Evolutionary conservation across 495 filamentous ascomycete species (phyloP), one percentile per base, ranked within the genome.

Genomic region (Sporormia fimetaria): DNA sequence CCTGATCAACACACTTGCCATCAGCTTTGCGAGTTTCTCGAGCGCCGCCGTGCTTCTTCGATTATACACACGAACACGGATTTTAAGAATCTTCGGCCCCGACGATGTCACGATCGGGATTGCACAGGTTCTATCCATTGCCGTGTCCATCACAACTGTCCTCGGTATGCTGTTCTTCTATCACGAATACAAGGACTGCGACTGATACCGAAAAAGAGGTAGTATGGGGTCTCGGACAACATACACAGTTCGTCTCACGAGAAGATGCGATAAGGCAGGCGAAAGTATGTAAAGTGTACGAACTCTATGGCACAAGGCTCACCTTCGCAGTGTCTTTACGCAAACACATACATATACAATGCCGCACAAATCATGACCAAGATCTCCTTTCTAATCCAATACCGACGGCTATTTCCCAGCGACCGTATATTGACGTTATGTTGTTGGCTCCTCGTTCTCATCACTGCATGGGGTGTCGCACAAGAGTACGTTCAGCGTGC

Each of bases 401-500:
- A 49, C 21, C 36, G 38, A 6, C 37, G 38, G 4, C 16, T 49
- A 12, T 49, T 49, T 21, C 45, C 45, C 1, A 20, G 37, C 12
- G 15, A 21, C 15, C 31, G 15, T n/a, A 49, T 18, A 11, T 32
- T 32, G 21, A 31, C 11, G 11, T 18, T 33, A 2, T 42, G 37
- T 33, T 31, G 42, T 18, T 49, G 33, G 32, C 27, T 49, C 15
- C 37, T 49, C 8, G n/a, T 42, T 6, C 42, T 36, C 25, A 37
- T 49, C 17, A 27, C 31, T 17, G 32, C 29, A 2, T 49, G 45
- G 45, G 45, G 45, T 2, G 17, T 49, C 11, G 27, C 27, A 6
- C 45, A 49, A 33, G 45, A 49, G 38, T 43, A 35, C 17, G 40
- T n/a, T n/a, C n/a, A n/a, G n/a, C n/a, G n/a, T n/a, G n/a, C n/a